These are phyloP conservation scores for Coprinellus aureogranulatus DNA, from an alignment of 768 basidiomycete genomes.

Conservation along the genomic window DNA sequence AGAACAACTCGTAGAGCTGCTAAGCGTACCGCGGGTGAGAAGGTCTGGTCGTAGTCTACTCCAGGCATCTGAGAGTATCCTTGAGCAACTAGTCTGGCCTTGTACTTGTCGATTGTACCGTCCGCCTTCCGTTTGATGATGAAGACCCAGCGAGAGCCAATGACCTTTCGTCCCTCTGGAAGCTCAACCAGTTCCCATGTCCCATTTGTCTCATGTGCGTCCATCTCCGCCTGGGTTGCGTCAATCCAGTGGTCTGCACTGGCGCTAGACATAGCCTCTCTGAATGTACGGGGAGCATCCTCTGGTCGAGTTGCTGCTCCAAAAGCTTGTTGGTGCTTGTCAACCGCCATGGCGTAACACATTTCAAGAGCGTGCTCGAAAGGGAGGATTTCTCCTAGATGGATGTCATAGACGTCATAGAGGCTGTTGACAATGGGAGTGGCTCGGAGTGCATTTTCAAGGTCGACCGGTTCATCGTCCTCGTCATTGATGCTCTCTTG, in stretches of 20 bases:
- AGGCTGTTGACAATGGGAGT: neutral
- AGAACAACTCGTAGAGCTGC: too few species aligned
- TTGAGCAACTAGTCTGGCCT: slow-evolving; percentile 41
- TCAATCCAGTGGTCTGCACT: slow-evolving; percentile 21
- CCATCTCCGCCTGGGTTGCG: slow-evolving; percentile 28
- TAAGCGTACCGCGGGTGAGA: too few species aligned
- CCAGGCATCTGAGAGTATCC: slow-evolving; percentile 36
- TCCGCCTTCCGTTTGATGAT: slow-evolving; percentile 23
- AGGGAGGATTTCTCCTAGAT: neutral
- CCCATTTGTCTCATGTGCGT: slow-evolving; percentile 19
- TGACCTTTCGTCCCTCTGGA: neutral
- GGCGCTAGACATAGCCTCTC: neutral
- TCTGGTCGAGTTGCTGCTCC: slow-evolving; percentile 11
- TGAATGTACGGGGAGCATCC: slow-evolving; percentile 14
- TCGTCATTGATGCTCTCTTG: neutral
- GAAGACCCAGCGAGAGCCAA: slow-evolving; percentile 10
- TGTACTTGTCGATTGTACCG: slow-evolving; percentile 24
- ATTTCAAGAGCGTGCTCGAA: neutral
- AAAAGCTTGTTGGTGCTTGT: neutral
- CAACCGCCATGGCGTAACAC: neutral
- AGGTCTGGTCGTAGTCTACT: too few species aligned
- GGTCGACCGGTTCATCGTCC: neutral
- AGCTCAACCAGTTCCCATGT: slow-evolving; percentile 29
- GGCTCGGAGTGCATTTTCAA: neutral
- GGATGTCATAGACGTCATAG: neutral